Evolutionary conservation across 169 alveolate species (phyloP).

Genomic region (Eimeria necatrix): DNA sequence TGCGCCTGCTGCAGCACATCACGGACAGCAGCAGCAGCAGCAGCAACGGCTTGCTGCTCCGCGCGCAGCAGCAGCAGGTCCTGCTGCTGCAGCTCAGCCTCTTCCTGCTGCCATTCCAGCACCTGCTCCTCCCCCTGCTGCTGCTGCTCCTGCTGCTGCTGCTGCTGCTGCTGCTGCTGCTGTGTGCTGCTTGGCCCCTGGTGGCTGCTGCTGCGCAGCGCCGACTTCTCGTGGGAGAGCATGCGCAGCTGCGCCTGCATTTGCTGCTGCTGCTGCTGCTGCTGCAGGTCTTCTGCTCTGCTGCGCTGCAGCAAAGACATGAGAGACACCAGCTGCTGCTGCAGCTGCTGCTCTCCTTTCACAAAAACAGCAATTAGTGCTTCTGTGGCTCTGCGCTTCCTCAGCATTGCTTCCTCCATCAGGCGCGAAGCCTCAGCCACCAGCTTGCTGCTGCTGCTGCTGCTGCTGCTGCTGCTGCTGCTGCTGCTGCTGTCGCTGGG

Average conservation of each 20-base stretch:
- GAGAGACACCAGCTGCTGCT: constrained; percentile 22
- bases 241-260: not conserved
- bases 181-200: not conserved
- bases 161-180: constrained; percentile 24
- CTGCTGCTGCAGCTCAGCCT: not conserved
- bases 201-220: constrained; percentile 1
- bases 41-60: constrained; percentile 27
- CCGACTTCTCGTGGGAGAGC: not conserved
- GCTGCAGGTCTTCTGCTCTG: not conserved
- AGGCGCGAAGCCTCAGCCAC: constrained; percentile 5
- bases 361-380: not conserved
- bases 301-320: not conserved
- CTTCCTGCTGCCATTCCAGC: not conserved
- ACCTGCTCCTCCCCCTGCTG: not conserved
- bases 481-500: constrained; percentile 26
- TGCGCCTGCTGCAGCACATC: constrained; percentile 56
- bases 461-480: constrained; percentile 1
- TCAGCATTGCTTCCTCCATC: not conserved
- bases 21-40: constrained; percentile 38
- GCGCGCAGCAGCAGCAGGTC: constrained; percentile 1
- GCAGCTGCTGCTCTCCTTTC: constrained; percentile 35
- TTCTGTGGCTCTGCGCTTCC: constrained; percentile 35
- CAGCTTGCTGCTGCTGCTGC: constrained; percentile 21
- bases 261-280: constrained; percentile 20
- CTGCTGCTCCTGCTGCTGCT: not conserved